These are phyloP conservation scores for Xylaria polymorpha DNA, from an alignment of 2,329 filamentous ascomycete genomes.

Conservation along the genomic window DNA sequence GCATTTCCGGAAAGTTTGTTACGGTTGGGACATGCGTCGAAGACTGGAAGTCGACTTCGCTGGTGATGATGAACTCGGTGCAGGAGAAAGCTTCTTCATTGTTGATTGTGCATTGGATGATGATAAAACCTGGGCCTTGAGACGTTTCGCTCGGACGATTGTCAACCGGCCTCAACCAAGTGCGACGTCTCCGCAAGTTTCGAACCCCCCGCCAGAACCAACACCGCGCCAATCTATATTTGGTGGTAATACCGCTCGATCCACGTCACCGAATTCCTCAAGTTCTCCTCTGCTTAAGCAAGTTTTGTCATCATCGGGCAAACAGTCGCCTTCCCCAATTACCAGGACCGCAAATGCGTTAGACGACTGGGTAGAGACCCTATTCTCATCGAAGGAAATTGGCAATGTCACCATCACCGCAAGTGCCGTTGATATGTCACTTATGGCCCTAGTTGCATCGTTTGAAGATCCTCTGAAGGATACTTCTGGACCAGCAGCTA, in stretches of 20 bases:
- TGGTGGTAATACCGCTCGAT: slow-evolving; percentile 41
- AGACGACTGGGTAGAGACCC: slow-evolving; percentile 75
- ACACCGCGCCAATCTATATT: slow-evolving; percentile 48
- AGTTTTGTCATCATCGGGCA: slow-evolving; percentile 43
- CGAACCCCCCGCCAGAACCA: slow-evolving; percentile 29
- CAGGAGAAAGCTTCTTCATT: slow-evolving; percentile 81
- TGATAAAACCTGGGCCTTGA: slow-evolving; percentile 58
- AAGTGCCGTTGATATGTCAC: slow-evolving; percentile 78
- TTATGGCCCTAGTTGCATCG: slow-evolving; percentile 74
- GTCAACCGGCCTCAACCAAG: slow-evolving; percentile 30
- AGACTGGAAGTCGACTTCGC: slow-evolving; percentile 90
- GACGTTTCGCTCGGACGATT: slow-evolving; percentile 57
- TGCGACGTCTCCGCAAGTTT: slow-evolving; percentile 13
- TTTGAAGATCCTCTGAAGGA: slow-evolving; percentile 82
- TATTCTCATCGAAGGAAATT: slow-evolving; percentile 70
- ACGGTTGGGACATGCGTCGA: slow-evolving; percentile 93
- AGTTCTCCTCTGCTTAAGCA: slow-evolving; percentile 40
- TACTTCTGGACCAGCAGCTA: slow-evolving; percentile 58
- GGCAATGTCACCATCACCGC: slow-evolving; percentile 73
- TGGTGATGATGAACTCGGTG: slow-evolving; percentile 78
- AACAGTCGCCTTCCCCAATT: slow-evolving; percentile 37
- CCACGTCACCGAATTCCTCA: slow-evolving; percentile 40
- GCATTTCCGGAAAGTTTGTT: slow-evolving; percentile 80
- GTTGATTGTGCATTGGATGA: slow-evolving; percentile 78
- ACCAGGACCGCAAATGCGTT: slow-evolving; percentile 47